Evolutionary conservation across 2,329 filamentous ascomycete species (phyloP), one percentile per base, ranked within the genome.

Genomic region (Sclerotinia subarctica): DNA sequence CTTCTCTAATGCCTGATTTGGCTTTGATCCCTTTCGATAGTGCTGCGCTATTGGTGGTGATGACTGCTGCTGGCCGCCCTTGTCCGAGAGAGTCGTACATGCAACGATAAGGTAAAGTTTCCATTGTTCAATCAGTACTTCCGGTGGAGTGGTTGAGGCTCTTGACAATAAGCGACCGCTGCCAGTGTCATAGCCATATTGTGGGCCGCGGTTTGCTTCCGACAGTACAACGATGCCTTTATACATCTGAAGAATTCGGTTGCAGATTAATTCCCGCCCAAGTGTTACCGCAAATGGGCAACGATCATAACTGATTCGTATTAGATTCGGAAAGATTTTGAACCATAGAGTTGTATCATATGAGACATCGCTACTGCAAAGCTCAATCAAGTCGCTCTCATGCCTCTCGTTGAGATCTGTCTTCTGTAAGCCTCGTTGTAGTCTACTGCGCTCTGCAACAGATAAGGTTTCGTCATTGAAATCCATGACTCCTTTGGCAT

Each of bases 261-360:
- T 93, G 79, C 94, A 98, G 54, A 99, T 91, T 68, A 97, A 87
- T 76, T 98, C 94, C 69, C 96, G 87, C 35, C 93, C 93, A 59
- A 98, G 87, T 0, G 92, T 94, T 46, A 98, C 92, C 2, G 94
- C 93, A 74, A 96, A 94, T 0, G 93, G 92, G 74, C 94, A 99
- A 69, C 90, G 90, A 72, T 97, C 92, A 75, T 93, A 96, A 69
- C 93, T 93, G 72, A 96, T 90, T 15, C 93, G 88, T 68, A 99
- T 91, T 44, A 99, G 84, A 75, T 97, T 98, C 4, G 95, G 96
- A 75, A 99, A 99, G 24, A 98, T 90, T 76, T 98, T 99, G 80
- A 95, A 96, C 95, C 95, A 99, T 17, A 99, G 81, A 0, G 94
- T 96, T 3, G 93, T 90, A 77, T 99, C 95, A 75, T 98, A 97